A percentile compares a stretch with the other conserved stretches of the same genome.
Evolutionary conservation across 164 flowering plant genomes (phyloP).

Genomic region (Echeveria elegans): DNA sequence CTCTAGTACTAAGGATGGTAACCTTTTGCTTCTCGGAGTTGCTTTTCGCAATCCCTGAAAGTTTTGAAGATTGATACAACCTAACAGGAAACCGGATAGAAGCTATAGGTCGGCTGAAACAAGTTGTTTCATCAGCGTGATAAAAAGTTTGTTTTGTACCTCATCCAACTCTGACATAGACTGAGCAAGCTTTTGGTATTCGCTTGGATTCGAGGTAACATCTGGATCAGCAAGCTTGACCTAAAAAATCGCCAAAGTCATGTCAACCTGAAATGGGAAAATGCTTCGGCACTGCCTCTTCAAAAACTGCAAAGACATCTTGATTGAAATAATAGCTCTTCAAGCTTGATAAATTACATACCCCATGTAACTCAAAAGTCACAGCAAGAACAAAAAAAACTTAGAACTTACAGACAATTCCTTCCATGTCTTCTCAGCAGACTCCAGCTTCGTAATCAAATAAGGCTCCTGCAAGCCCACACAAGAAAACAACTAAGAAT

Average conservation of each 20-base stretch:
- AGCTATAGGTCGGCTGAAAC: background rate
- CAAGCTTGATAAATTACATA: too few relatives aligned
- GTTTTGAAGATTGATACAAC: slow-evolving; percentile 58
- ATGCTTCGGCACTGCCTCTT: background rate
- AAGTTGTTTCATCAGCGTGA: background rate
- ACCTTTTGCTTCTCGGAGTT: slow-evolving; percentile 86
- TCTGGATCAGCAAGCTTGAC: slow-evolving; percentile 96
- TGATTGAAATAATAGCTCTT: too few relatives aligned
- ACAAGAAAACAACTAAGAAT: background rate
- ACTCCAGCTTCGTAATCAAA: slow-evolving; percentile 75
- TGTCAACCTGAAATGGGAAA: background rate
- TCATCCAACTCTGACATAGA: slow-evolving; percentile 93
- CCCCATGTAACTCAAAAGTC: too few relatives aligned
- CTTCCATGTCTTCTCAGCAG: slow-evolving; percentile 93
- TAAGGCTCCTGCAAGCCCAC: slow-evolving; percentile 80
- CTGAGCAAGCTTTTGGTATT: slow-evolving; percentile 88
- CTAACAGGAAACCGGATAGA: slow-evolving; percentile 24
- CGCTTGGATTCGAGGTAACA: slow-evolving; percentile 72
- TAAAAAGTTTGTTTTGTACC: slow-evolving; percentile 25
- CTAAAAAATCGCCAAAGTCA: slow-evolving; percentile 12
- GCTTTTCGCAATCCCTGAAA: slow-evolving; percentile 85
- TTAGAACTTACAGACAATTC: slow-evolving; percentile 65
- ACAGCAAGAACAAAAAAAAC: background rate
- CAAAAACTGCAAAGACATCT: too few relatives aligned
- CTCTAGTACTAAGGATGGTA: background rate